These are phyloP conservation scores for Balansia obtecta DNA, from an alignment of 2,329 filamentous ascomycete species.

Conservation along the genomic window DNA sequence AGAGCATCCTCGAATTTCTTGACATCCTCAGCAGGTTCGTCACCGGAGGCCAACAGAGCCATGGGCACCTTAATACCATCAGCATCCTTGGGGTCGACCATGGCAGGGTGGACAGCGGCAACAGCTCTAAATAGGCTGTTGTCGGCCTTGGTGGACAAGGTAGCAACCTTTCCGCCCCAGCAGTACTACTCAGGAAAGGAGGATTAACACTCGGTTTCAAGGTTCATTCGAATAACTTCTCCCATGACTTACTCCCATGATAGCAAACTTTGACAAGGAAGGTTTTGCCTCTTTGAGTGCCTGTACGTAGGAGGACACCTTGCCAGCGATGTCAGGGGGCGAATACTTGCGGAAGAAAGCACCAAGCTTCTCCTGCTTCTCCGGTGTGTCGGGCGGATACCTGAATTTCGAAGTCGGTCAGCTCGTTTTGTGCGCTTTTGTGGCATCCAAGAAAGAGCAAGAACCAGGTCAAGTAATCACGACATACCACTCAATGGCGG, in stretches of 20 bases:
- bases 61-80: conserved; percentile 47
- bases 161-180: conserved; percentile 59
- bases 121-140: conserved; percentile 43
- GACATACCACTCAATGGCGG: conserved; percentile 36
- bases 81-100: conserved; percentile 52
- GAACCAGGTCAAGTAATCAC: not conserved
- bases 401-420: conserved; percentile 15
- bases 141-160: conserved; percentile 34
- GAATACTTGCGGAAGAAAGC: conserved; percentile 44
- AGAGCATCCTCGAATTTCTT: conserved; percentile 44
- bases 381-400: conserved; percentile 50
- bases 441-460: not conserved
- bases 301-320: conserved; percentile 42
- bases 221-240: not conserved
- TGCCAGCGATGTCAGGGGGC: conserved; percentile 32
- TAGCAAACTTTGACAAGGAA: conserved; percentile 44
- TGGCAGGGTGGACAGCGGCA: conserved; percentile 45
- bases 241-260: conserved; percentile 39
- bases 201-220: not conserved
- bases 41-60: conserved; percentile 51
- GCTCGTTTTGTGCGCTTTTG: not conserved
- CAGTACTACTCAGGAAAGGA: conserved; percentile 34
- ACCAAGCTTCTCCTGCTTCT: conserved; percentile 47
- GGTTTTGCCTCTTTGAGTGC: conserved; percentile 40
- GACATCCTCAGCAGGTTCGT: conserved; percentile 45